Conservation (phyloP, 179 eudicot genomes). For the Heliamphora pulchella region DNA sequence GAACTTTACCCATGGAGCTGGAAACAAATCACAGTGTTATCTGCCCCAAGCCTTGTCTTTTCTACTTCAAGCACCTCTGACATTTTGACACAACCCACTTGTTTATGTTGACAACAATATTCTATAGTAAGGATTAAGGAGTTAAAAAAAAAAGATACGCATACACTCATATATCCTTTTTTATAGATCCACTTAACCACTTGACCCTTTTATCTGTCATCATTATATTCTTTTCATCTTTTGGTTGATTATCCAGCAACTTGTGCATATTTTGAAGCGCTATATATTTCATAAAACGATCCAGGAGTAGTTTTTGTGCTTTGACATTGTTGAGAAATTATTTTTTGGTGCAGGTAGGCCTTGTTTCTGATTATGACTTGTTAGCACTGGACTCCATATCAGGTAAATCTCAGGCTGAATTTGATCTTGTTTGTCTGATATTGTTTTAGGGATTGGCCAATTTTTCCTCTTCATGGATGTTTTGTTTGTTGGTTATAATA, state of each 20-base stretch:
- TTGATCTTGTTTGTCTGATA: neutral
- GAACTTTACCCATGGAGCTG: neutral
- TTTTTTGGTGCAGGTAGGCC: constrained; percentile 64
- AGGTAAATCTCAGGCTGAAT: constrained; percentile 36
- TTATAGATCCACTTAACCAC: neutral
- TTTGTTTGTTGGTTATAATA: neutral
- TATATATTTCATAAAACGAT: neutral
- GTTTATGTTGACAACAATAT: neutral
- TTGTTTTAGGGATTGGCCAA: neutral
- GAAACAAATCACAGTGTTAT: neutral
- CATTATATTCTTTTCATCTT: neutral
- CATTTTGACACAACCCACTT: neutral
- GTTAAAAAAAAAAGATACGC: neutral
- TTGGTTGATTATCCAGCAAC: neutral
- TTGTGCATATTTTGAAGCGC: neutral
- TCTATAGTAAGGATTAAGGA: neutral
- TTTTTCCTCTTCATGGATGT: neutral
- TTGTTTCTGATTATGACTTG: constrained; percentile 89
- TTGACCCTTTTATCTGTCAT: neutral
- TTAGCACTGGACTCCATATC: constrained; percentile 83
- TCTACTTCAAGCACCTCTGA: neutral
- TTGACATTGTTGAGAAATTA: neutral
- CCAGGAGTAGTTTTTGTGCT: neutral
- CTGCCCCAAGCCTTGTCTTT: neutral
- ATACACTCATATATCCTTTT: neutral